Evolutionary conservation across 2,329 filamentous ascomycete genomes (phyloP), one percentile per base, ranked within the genome.

Genomic region (Samsoniella hepiali): DNA sequence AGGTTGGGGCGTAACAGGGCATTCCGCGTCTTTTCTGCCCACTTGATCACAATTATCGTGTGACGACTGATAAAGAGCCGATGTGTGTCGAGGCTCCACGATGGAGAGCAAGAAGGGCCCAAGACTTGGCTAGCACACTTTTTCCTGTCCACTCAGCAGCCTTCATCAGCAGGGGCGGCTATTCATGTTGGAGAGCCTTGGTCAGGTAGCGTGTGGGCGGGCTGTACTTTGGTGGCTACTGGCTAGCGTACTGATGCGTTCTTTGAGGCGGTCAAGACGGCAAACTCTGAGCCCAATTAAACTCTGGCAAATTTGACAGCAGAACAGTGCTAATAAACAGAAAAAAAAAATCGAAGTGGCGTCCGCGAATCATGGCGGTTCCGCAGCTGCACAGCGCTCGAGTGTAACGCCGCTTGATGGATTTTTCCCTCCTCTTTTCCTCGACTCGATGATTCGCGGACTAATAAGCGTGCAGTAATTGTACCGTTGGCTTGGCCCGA

Each of bases 231-330:
- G 5, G 56, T 49, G 44, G 11, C 17, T 3, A 5, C 13, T 2
- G 11, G 34, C 53, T 58, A 49, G 56, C 44, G 32, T 47, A 22
- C 49, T 31, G 44, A 59, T 45, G n/a, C 17, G 44, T 40, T 32
- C 9, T 29, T 61, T 15, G 58, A 62, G 13, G 58, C 58, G 58
- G 58, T 62, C 58, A 62, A 44, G 58, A 29, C 10, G 11, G 34
- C 34, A 22, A 58, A 27, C 15, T 44, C 47, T 7, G 22, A 45
- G 36, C 9, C 38, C 38, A 62, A 54, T 38, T 38, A 36, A 54
- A 36, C 13, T 40, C 47, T 53, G 31, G 17, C 36, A 44, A 60
- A 45, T 44, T 53, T 36, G 7, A 31, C 31, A 36, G 38, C 15
- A 32, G 34, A 45, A 40, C 8, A 22, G 40, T 40, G 55, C 40